Base-by-base conservation (phyloP, 2,329 filamentous ascomycete species). In the Cadophora luteo-olivacea region DNA sequence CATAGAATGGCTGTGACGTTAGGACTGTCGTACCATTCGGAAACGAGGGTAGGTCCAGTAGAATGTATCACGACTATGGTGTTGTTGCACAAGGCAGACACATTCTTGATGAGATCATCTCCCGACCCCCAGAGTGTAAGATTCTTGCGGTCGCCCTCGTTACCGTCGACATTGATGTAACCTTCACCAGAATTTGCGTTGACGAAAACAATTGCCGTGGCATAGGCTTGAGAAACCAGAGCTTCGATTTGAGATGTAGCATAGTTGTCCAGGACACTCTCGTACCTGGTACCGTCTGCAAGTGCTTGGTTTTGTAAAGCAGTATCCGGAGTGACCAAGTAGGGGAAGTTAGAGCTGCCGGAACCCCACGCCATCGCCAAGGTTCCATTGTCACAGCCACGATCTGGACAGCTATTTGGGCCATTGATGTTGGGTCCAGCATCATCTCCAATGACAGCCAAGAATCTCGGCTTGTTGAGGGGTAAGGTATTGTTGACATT, bases 41-140 rank as follows among this genome's bases (percentile, higher is more conserved):
- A 87, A 29, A 97, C 81, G 0, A 97, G 82, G 4, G 97, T 92
- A 0, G 94, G 89, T 0, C 94, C 94, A 3, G 90, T 87, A 1
- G 92, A 93, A 82, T 98, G 95, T 68, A 98, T 91, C 67, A 97
- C 88, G 19, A 98, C 92, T 69, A 98, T 91, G 14, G 94, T 97
- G 85, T 97, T 97, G 82, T 91, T 89, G 84, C 91, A 94, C 70
- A 89, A 78, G 8, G 89, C 84, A 0, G 93, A 89, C 12, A 97
- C 92, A 60, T 91, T 93, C 80, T 91, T 86, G 80, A 98, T 92
- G 66, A 98, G 82, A 0, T 86, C 84, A 64, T 98, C 93, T 51
- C 93, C 94, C 68, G 89, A 86, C 69, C 90, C 85, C 95, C 95
- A 98, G 0, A 97, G 84, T 0, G 94, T 97, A 48, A 99, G 84